Percentiles rank a stretch among this genome's conserved stretches.
Conservation (phyloP, 202 grass and related monocot genomes). For the Zizania palustris region DNA sequence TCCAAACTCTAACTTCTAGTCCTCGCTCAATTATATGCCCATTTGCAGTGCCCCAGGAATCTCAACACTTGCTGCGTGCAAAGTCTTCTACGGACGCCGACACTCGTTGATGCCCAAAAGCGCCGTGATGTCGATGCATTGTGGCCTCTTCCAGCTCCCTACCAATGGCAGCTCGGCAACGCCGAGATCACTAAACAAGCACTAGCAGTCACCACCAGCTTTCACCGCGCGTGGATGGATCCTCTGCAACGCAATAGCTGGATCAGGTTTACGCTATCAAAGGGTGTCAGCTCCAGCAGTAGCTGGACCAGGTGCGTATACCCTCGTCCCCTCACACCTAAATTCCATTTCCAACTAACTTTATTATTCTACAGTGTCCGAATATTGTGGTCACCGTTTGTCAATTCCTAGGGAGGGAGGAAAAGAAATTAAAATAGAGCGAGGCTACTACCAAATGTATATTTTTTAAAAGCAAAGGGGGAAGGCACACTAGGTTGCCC, state of each 20-base stretch:
- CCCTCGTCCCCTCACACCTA: background rate
- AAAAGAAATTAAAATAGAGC: constrained; percentile 14
- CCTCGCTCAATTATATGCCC: constrained; percentile 41
- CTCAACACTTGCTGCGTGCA: constrained; percentile 22
- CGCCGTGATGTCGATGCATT: background rate
- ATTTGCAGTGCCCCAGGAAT: constrained; percentile 48
- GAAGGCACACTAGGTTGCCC: constrained; percentile 21
- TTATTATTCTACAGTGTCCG: background rate
- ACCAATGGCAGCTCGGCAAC: constrained; percentile 40
- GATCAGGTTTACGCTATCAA: background rate
- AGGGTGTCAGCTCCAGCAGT: background rate
- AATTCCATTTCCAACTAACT: background rate
- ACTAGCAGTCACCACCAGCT: background rate
- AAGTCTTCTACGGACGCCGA: constrained; percentile 25
- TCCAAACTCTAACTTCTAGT: constrained; percentile 31
- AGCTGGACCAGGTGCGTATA: background rate
- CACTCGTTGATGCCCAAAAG: constrained; percentile 40
- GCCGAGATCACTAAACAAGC: constrained; percentile 21
- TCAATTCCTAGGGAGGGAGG: constrained; percentile 24
- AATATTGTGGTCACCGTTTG: background rate
- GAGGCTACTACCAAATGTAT: background rate
- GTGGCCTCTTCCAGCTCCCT: background rate
- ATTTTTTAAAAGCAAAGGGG: constrained; percentile 11
- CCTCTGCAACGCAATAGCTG: background rate
- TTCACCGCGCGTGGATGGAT: background rate